Evolutionary conservation across 2,329 filamentous ascomycete genomes (phyloP).

Genomic region (Colletotrichum sp.): DNA sequence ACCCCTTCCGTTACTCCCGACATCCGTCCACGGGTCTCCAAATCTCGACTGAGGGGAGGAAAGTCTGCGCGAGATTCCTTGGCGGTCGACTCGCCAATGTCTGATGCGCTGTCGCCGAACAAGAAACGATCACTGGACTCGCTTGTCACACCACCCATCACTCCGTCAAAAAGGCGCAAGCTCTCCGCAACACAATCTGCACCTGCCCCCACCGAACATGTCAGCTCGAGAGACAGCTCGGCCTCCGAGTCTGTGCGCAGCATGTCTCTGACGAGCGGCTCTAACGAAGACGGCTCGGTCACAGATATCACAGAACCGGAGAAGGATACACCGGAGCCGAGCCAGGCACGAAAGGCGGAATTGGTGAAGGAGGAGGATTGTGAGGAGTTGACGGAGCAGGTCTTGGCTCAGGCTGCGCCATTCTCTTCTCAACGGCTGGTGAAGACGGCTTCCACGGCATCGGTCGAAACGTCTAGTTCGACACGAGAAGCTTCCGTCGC

Average conservation of each 20-base stretch:
- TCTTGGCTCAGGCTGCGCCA: slow-evolving; percentile 19
- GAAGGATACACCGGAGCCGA: slow-evolving; percentile 48
- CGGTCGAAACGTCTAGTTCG: background rate
- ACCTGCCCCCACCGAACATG: slow-evolving; percentile 12
- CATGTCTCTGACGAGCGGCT: slow-evolving; percentile 35
- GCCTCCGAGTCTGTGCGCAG: slow-evolving; percentile 32
- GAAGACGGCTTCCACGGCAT: background rate
- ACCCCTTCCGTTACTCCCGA: slow-evolving; percentile 52
- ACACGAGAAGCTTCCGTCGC: background rate
- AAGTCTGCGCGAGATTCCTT: slow-evolving; percentile 18
- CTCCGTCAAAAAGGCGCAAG: slow-evolving; percentile 58
- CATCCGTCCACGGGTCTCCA: slow-evolving; percentile 15
- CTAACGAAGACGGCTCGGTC: slow-evolving; percentile 32
- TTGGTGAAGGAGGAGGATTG: slow-evolving; percentile 38
- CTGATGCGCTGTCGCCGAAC: slow-evolving; percentile 33
- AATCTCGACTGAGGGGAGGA: slow-evolving; percentile 32
- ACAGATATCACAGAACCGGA: slow-evolving; percentile 58
- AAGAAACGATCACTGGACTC: slow-evolving; percentile 47
- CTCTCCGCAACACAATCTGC: slow-evolving; percentile 30
- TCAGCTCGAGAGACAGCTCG: slow-evolving; percentile 44
- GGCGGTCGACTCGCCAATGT: slow-evolving; percentile 21
- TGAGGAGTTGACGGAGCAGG: slow-evolving; percentile 22
- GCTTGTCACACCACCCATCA: slow-evolving; percentile 59
- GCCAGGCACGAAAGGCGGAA: slow-evolving; percentile 33
- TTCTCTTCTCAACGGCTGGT: background rate